Evolutionary conservation across 202 grass and related monocot species (phyloP).

Genomic region (Saccharum hybrid): DNA sequence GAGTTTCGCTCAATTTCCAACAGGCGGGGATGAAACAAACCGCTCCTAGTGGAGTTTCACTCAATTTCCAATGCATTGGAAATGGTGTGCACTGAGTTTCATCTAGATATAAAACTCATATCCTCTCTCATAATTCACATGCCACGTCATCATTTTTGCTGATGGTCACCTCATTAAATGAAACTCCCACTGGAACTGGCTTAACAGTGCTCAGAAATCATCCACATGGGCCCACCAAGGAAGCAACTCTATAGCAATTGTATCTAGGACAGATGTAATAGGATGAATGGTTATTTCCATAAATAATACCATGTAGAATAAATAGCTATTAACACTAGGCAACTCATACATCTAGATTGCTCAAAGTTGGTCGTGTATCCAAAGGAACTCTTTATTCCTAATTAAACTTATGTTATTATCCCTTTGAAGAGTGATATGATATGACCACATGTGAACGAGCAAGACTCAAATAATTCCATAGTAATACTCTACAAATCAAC

Average conservation of each 20-base stretch:
- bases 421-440: neutral
- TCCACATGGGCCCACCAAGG: neutral
- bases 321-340: neutral
- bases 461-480: neutral
- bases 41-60: no score
- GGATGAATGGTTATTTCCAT: neutral
- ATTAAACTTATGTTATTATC: neutral
- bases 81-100: no score
- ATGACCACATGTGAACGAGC: neutral
- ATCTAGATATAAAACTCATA: no score
- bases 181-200: neutral
- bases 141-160: neutral
- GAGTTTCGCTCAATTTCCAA: neutral
- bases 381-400: neutral
- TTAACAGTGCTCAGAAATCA: neutral
- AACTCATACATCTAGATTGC: neutral
- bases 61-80: no score
- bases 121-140: no score
- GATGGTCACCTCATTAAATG: neutral
- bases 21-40: no score
- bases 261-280: neutral
- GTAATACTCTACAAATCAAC: slow-evolving; percentile 1
- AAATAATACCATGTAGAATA: neutral
- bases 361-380: neutral
- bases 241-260: neutral